A percentile compares a stretch with the other conserved stretches of the same genome.
Evolutionary conservation across 495 filamentous ascomycete species (phyloP).

Genomic region (Hypomontagnella monticulosa): DNA sequence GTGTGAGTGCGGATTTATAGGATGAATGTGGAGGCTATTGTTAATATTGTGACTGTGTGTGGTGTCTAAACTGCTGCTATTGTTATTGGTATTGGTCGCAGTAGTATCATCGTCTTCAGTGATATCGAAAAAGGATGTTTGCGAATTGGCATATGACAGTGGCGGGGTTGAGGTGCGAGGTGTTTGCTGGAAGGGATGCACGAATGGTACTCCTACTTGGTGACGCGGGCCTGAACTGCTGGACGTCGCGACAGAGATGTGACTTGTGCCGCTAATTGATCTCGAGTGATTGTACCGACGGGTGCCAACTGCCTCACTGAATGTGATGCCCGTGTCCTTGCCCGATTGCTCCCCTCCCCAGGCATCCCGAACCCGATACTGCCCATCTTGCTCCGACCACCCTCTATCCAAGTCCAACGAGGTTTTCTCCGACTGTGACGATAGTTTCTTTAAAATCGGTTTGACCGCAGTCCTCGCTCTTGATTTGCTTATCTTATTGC

Average conservation of each 20-base stretch:
- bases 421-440: conserved; percentile 60
- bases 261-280: conserved; percentile 61
- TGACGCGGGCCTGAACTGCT: conserved; percentile 49
- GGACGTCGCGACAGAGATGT: conserved; percentile 52
- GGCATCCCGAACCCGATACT: conserved; percentile 39
- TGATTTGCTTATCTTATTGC: conserved; percentile 55
- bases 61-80: conserved; percentile 7
- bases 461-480: conserved; percentile 57
- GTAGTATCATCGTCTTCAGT: conserved; percentile 56
- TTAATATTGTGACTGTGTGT: conserved; percentile 29
- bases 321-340: conserved; percentile 32
- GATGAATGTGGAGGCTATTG: conserved; percentile 33
- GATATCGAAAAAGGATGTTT: conserved; percentile 58
- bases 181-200: conserved; percentile 67
- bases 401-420: conserved; percentile 63
- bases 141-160: conserved; percentile 62
- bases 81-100: conserved; percentile 23
- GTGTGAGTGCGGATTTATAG: conserved; percentile 37
- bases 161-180: conserved; percentile 67
- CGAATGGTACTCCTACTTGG: conserved; percentile 56
- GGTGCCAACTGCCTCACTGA: conserved; percentile 31
- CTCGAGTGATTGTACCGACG: conserved; percentile 58
- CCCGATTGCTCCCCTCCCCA: conserved; percentile 37
- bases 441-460: conserved; percentile 64
- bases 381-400: conserved; percentile 58